Evolutionary conservation across 2,329 filamentous ascomycete genomes (phyloP).

Genomic region (Verticillium dahliae): DNA sequence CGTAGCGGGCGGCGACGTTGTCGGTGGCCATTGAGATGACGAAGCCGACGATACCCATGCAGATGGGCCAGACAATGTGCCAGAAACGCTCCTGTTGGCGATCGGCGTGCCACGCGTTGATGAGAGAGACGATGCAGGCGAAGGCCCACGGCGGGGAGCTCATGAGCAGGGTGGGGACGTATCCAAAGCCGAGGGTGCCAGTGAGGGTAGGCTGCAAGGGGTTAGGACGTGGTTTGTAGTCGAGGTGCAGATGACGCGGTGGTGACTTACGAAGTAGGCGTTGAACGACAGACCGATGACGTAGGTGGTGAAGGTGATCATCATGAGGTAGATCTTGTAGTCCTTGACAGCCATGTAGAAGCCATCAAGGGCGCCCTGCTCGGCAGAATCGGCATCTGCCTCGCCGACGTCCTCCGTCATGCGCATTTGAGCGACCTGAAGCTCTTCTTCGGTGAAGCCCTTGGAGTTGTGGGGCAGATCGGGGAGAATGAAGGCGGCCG

Average conservation of each 20-base stretch:
- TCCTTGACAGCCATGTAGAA: constrained; percentile 54
- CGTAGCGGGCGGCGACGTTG: constrained; percentile 50
- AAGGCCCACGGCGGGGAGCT: constrained; percentile 54
- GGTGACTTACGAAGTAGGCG: constrained; percentile 43
- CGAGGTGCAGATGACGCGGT: accelerated
- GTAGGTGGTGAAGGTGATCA: constrained; percentile 55
- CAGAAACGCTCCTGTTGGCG: constrained; percentile 46
- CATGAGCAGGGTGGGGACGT: constrained; percentile 48
- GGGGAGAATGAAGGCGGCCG: constrained; percentile 41
- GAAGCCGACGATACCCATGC: constrained; percentile 48
- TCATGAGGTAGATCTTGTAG: constrained; percentile 57
- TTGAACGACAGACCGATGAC: constrained; percentile 53
- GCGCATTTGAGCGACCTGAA: constrained; percentile 44
- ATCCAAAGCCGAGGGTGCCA: constrained; percentile 42
- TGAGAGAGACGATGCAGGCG: constrained; percentile 48
- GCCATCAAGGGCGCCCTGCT: constrained; percentile 45
- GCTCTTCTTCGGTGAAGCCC: constrained; percentile 55
- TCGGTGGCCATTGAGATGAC: constrained; percentile 53
- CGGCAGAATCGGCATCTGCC: constrained; percentile 42
- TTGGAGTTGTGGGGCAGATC: constrained; percentile 49
- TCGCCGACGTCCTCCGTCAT: constrained; percentile 53
- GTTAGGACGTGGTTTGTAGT: neutral
- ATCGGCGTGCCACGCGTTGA: constrained; percentile 51
- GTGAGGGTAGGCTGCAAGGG: constrained; percentile 39
- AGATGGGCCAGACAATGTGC: constrained; percentile 49